phyloP scores from a whole-genome alignment of 2,329 filamentous ascomycete species.

The Acephala macrosclerotiorum region DNA sequence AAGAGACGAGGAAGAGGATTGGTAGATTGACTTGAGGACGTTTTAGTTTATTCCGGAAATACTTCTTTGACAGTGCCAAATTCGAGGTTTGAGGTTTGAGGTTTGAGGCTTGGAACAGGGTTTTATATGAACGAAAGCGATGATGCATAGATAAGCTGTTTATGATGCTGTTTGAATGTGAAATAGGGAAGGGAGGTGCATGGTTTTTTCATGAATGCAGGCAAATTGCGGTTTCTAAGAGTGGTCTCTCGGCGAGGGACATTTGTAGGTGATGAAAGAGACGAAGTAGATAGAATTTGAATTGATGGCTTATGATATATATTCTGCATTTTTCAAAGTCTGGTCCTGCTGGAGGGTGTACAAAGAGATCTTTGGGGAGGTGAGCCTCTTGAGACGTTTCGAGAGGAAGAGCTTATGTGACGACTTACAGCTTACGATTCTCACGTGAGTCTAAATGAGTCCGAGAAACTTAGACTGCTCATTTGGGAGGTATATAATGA shows the following conservation, averaged over 20 bases:
- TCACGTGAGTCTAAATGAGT: no score
- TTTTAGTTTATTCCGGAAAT: neutral
- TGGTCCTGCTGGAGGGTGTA: neutral
- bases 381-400: no score
- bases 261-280: neutral
- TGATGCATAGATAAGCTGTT: conserved; percentile 28
- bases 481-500: no score
- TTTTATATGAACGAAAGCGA: conserved; percentile 12
- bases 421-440: no score
- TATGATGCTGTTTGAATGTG: conserved; percentile 9
- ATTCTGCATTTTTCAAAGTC: neutral
- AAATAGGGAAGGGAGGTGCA: neutral
- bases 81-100: conserved; percentile 4
- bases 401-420: no score
- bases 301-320: neutral
- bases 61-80: neutral
- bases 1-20: conserved; percentile 45
- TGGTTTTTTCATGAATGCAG: conserved; percentile 16
- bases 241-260: neutral
- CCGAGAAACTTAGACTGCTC: no score
- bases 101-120: neutral
- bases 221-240: conserved; percentile 7
- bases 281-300: conserved; percentile 22
- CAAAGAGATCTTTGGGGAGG: neutral
- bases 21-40: conserved; percentile 32